Evolutionary conservation across 2,329 filamentous ascomycete genomes (phyloP), one percentile per base, ranked within the genome.

Genomic region (Berkeleyomyces rouxiae): DNA sequence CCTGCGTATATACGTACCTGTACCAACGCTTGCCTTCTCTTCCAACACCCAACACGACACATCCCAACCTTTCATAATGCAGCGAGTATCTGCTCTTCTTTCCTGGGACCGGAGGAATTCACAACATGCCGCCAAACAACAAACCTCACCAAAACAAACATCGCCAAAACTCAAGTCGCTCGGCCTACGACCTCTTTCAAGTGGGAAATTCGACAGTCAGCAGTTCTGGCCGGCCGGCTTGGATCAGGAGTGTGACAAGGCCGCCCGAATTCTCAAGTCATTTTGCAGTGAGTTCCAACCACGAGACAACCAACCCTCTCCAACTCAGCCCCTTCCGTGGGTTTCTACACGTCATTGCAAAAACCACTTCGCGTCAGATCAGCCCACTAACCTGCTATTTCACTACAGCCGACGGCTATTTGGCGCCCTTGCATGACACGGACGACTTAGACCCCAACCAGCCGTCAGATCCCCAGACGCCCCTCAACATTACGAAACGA

Each of bases 201-300:
- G 65, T 4, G 63, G 64, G 13, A 67, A 66, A 57, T 63, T 67
- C 43, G 64, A 66, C 31, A 67, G 64, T n/a, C 63, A 95, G 71
- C 84, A 87, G 33, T 92, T 92, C 70, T 93, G 88, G 88, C 90
- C 90, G 2, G 86, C 87, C 40, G 87, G 85, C 1, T 77, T 96
- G 60, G 91, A 96, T 71, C 86, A 87, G 68, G 91, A 96, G 77
- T 88, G 87, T 73, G 89, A 96, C 74, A 96, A 96, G 75, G 88
- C 90, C 57, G 90, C 90, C 64, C 81, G 90, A 63, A 96, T 96
- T 66, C 74, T 96, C 60, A 87, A 90, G 71, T 92, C 88, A 40
- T 96, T 96, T 74, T 95, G 90, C 77, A 88, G 86, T 88, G 79
- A 68, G 82, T 77, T 13, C 58, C 47, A 55, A 31, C 42, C 37